Percentiles rank a stretch among this genome's conserved stretches.
These are phyloP conservation scores for Cladophialophora exuberans DNA, from an alignment of 2,329 filamentous ascomycete species.

Conservation along the genomic window DNA sequence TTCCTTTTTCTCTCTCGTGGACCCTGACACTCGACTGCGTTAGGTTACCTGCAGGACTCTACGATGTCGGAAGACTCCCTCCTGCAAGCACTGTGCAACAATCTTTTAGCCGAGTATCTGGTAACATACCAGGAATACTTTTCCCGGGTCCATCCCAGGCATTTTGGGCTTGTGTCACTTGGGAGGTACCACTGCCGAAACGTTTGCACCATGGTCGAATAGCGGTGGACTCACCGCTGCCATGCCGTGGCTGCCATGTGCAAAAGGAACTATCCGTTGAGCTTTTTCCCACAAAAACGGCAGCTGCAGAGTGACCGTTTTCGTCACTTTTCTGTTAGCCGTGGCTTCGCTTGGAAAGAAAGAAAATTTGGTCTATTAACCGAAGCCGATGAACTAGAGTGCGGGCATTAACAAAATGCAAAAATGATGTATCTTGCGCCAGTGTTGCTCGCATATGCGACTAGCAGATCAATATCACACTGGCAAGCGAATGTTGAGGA, in stretches of 20 bases:
- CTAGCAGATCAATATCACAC: constrained; percentile 11
- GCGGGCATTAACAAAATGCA: too few species aligned
- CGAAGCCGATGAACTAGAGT: background rate
- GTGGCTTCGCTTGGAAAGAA: background rate
- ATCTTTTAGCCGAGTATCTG: constrained; percentile 1
- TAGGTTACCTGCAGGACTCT: constrained; percentile 6
- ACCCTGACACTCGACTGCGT: background rate
- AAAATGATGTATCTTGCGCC: background rate
- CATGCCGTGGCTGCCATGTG: constrained; percentile 24
- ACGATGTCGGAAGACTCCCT: background rate
- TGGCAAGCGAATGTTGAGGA: constrained; percentile 2
- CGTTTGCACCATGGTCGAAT: constrained; percentile 10
- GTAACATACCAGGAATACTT: background rate
- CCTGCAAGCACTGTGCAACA: constrained; percentile 1
- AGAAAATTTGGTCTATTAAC: background rate
- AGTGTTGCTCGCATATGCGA: constrained; percentile 10
- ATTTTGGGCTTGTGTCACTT: background rate
- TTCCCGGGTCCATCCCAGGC: background rate
- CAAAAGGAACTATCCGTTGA: background rate
- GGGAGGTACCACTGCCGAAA: constrained; percentile 14
- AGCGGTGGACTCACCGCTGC: constrained; percentile 30
- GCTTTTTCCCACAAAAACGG: background rate
- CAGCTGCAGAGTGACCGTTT: background rate
- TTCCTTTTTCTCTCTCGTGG: background rate
- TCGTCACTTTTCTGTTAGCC: background rate